Conservation (phyloP, 257 asterid genomes). For the Eustoma russellianum region DNA sequence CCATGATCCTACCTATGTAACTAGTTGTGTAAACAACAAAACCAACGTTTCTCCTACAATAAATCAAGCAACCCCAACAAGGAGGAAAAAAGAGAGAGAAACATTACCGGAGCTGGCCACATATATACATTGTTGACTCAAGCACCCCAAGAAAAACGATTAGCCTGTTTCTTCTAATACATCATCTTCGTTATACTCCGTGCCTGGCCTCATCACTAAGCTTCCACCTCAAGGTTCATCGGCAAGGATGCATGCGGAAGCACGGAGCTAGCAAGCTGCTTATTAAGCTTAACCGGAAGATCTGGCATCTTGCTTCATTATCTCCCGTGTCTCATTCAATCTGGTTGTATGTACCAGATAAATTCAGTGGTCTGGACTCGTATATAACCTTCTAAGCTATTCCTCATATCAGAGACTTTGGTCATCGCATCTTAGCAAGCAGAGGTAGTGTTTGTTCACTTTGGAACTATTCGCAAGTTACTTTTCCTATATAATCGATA, state of each 20-base stretch:
- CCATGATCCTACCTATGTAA: slow-evolving; percentile 5
- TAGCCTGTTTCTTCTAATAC: slow-evolving; percentile 19
- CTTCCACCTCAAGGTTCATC: slow-evolving; percentile 24
- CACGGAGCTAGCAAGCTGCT: slow-evolving; percentile 52
- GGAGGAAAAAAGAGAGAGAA: not conserved
- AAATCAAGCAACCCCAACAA: slow-evolving; percentile 8
- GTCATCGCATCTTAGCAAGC: no score
- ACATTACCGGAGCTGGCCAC: not conserved
- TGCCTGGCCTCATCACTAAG: slow-evolving; percentile 10
- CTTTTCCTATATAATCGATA: no score
- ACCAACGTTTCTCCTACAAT: not conserved
- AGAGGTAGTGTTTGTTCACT: no score
- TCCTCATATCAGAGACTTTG: no score
- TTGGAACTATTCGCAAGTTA: no score
- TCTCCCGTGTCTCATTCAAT: slow-evolving; percentile 50
- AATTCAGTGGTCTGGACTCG: no score
- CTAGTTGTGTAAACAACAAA: slow-evolving; percentile 7
- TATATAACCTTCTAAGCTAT: no score
- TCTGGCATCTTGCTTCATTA: slow-evolving; percentile 83
- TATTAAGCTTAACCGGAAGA: slow-evolving; percentile 64
- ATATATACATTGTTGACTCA: slow-evolving; percentile 15
- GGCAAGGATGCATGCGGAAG: slow-evolving; percentile 33
- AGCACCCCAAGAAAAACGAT: slow-evolving; percentile 11
- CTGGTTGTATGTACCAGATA: slow-evolving; percentile 25
- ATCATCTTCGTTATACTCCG: slow-evolving; percentile 3